Evolutionary conservation across 192 early-diverging fungal species (phyloP), one percentile per base, ranked within the genome.

Genomic region (Linderina pennispora): DNA sequence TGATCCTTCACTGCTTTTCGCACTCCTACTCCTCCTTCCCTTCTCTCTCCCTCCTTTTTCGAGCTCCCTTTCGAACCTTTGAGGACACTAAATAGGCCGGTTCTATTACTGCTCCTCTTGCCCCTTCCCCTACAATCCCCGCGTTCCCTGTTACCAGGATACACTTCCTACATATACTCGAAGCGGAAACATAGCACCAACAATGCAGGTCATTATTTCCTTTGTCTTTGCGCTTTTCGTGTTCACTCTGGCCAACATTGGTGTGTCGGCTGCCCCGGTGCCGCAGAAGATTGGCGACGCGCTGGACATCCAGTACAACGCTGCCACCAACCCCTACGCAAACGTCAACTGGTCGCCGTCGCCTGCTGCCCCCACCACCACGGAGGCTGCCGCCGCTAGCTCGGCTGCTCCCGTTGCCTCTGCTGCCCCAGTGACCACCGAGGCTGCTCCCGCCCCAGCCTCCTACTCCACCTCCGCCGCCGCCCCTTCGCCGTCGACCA

Each of bases 151-250:
- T 11, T 10, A 6, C 6, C 19, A 8, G 22, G 0, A 36, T 16
- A 23, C 9, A 46, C 2, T 24, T 24, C 8, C 23, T 15, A n/a
- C 31, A 7, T 18, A 33, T 15, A 13, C 10, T 21, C 33, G 41
- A 13, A 38, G 31, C 28, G 20, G 20, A 33, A 16, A 25, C 23
- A 23, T 48, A 10, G 24, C 41, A 28, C 20, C 31, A 40, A 33
- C 28, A 32, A 55, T 55, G 53, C 53, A 26, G 43, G 45, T 33
- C 23, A 33, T 55, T 40, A 45, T 43, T 32, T 46, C 43, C 23
- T 40, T 55, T 40, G 36, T 45, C 9, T 36, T 41, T 23, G 53
- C 53, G 5, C 36, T 23, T 19, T 18, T 55, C n/a, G 38, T 34
- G n/a, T 31, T 34, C 53, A 32, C 43, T 14, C 23, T 31, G 6